Conservation (phyloP, 2,329 filamentous ascomycete species). For the Setomelanomma holmii region DNA sequence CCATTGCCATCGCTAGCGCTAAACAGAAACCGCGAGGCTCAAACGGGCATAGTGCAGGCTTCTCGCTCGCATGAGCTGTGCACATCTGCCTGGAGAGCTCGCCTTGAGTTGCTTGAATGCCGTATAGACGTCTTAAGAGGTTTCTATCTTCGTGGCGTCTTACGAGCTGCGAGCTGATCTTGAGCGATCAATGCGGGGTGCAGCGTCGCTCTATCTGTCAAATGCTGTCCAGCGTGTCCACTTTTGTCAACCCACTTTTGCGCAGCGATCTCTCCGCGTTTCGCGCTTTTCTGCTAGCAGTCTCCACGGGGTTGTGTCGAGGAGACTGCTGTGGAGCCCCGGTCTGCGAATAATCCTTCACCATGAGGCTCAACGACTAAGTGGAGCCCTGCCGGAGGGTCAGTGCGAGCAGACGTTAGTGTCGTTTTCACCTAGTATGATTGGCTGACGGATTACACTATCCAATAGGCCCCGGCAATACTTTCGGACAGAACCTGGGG, state of each 20-base stretch:
- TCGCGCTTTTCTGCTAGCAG: conserved; percentile 11
- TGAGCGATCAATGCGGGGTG: conserved; percentile 7
- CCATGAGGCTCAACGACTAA: conserved; percentile 37
- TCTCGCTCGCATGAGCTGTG: conserved; percentile 7
- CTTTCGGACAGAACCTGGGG: conserved; percentile 22
- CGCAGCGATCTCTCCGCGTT: conserved; percentile 6
- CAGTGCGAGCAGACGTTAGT: background rate
- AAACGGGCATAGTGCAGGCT: conserved; percentile 6
- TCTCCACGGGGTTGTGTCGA: conserved; percentile 33
- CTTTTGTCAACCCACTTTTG: background rate
- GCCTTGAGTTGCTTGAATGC: conserved; percentile 10
- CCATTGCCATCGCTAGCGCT: conserved; percentile 10
- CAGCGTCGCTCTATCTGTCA: background rate
- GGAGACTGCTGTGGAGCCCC: conserved; percentile 30
- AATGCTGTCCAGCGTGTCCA: background rate
- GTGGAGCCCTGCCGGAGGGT: conserved; percentile 19
- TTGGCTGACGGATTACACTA: conserved; percentile 15
- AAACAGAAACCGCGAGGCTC: conserved; percentile 6
- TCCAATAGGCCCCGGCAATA: conserved; percentile 20
- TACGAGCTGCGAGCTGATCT: background rate
- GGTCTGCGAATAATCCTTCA: conserved; percentile 13
- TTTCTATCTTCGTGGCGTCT: background rate
- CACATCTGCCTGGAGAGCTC: background rate
- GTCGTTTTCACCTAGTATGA: conserved; percentile 4
- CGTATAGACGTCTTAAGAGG: background rate